Evolutionary conservation across 2,329 filamentous ascomycete species (phyloP).

Genomic region (Aspergillus versicolor): DNA sequence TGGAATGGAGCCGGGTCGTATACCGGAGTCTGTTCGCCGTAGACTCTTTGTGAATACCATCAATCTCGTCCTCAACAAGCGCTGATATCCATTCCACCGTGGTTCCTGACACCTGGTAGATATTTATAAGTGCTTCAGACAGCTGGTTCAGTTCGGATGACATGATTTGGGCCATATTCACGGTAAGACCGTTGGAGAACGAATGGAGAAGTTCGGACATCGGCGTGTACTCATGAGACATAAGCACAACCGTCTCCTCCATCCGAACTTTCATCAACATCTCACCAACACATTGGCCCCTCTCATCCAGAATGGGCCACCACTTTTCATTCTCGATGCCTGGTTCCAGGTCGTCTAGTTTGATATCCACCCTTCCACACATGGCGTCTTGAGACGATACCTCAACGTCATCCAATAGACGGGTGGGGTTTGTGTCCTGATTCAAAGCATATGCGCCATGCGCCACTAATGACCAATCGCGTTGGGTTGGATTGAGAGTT

Average conservation of each 20-base stretch:
- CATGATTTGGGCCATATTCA: conserved; percentile 77
- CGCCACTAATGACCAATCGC: conserved; percentile 50
- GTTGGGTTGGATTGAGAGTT: conserved; percentile 47
- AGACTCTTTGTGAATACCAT: conserved; percentile 81
- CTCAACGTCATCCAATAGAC: conserved; percentile 46
- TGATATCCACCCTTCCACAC: conserved; percentile 69
- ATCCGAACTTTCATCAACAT: conserved; percentile 80
- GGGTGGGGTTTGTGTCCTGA: conserved; percentile 40
- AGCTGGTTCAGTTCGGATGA: conserved; percentile 75
- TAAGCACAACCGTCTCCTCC: conserved; percentile 86
- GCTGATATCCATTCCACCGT: conserved; percentile 89
- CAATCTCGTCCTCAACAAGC: conserved; percentile 94
- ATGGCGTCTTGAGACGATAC: conserved; percentile 48
- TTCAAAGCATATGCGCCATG: conserved; percentile 44
- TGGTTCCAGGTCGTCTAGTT: conserved; percentile 73
- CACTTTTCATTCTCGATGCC: conserved; percentile 82
- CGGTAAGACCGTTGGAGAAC: conserved; percentile 79
- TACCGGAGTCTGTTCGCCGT: conserved; percentile 63
- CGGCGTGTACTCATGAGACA: conserved; percentile 79
- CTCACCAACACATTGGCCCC: conserved; percentile 74
- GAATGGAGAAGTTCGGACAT: conserved; percentile 81
- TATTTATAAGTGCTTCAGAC: conserved; percentile 84
- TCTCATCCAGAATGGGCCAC: conserved; percentile 78
- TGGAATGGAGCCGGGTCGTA: conserved; percentile 63
- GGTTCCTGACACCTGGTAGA: conserved; percentile 87